These are phyloP conservation scores for Termitomyces sp. DNA, from an alignment of 768 basidiomycete genomes.

Conservation along the genomic window DNA sequence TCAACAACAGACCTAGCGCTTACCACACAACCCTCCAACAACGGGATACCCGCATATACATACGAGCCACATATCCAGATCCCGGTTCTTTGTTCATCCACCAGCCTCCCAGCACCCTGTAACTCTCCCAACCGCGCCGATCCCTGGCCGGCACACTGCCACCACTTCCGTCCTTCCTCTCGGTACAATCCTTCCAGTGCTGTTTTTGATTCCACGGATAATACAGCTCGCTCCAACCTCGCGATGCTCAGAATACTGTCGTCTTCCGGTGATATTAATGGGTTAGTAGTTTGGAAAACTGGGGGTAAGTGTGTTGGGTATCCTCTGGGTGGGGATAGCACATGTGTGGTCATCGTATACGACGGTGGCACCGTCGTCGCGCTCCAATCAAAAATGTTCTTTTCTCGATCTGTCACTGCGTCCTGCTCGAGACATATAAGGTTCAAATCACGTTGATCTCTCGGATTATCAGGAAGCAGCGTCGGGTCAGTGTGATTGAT, in stretches of 20 bases:
- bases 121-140: slow-evolving; percentile 40
- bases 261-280: slow-evolving; percentile 49
- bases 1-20: slow-evolving; percentile 61
- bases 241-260: slow-evolving; percentile 53
- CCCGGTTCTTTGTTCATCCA: slow-evolving; percentile 34
- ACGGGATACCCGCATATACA: slow-evolving; percentile 67
- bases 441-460: slow-evolving; percentile 66
- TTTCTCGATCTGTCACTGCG: neutral
- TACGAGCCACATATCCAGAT: slow-evolving; percentile 76
- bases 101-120: slow-evolving; percentile 46
- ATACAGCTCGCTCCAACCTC: slow-evolving; percentile 59
- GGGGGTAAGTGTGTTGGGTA: slow-evolving; percentile 29
- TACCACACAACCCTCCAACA: slow-evolving; percentile 77
- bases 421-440: slow-evolving; percentile 34
- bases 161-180: slow-evolving; percentile 35
- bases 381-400: slow-evolving; percentile 11
- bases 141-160: slow-evolving; percentile 39
- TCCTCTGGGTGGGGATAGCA: slow-evolving; percentile 38
- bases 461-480: slow-evolving; percentile 47
- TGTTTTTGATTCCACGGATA: slow-evolving; percentile 47
- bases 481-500: slow-evolving; percentile 67
- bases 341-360: slow-evolving; percentile 73
- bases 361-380: slow-evolving; percentile 34
- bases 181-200: slow-evolving; percentile 46
- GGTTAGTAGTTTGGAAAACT: slow-evolving; percentile 75